Base-by-base conservation (phyloP, 192 early-diverging fungal genomes). In the Cladochytrium replicatum region DNA sequence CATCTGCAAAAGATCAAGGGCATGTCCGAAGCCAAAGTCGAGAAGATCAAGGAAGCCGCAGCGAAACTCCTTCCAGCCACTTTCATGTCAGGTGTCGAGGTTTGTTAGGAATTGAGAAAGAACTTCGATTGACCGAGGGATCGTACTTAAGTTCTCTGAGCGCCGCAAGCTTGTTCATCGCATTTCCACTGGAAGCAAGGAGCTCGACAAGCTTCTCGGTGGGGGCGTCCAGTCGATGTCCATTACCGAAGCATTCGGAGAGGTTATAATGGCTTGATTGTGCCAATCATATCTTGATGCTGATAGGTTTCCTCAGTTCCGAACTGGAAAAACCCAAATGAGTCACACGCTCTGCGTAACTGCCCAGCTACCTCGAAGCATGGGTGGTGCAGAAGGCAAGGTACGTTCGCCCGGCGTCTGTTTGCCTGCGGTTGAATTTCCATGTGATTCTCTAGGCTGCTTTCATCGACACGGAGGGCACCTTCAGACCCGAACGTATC, bases 261-360 rank as follows among this genome's bases (percentile, higher is more conserved):
- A 7, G 29, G 29, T n/a, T n/a, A n/a, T n/a, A n/a, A n/a, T n/a
- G n/a, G n/a, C n/a, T n/a, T n/a, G n/a, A n/a, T n/a, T n/a, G n/a
- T n/a, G n/a, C n/a, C n/a, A n/a, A n/a, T n/a, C n/a, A n/a, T n/a
- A n/a, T n/a, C n/a, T n/a, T 31, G 31, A 11, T 6, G 13, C 15
- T 8, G 7, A 22, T 30, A 2, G 6, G 19, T 52, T 26, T 11
- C 39, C 2, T 8, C 86, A 89, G 57, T 91, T 86, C 57, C 63
- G 88, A 24, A 91, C 88, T 4, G 88, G 88, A 0, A 91, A 91
- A 38, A 91, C 86, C 1, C 86, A 91, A 58, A 57, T 91, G 1
- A 72, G 67, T 7, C 88, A 87, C 48, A 91, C 88, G 0, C 57
- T 91, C 7, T 86, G 84, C 55, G 85, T 89, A 4, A 67, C 68